Conservation (phyloP, 192 early-diverging fungal species). For the Coemansia biformis region DNA sequence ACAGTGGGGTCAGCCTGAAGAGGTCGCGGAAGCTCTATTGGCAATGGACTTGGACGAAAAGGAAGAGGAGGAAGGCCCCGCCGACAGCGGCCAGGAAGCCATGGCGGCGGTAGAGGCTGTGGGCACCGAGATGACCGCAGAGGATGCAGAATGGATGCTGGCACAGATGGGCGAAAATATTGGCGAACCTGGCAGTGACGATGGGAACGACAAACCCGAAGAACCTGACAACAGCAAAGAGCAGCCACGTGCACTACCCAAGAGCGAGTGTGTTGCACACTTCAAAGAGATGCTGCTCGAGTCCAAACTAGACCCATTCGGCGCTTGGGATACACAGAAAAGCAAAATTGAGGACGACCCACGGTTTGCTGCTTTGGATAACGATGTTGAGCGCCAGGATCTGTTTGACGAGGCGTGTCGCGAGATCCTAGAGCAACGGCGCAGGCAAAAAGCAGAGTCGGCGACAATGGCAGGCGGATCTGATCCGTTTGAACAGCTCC, state of each 20-base stretch:
- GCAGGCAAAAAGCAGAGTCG: constrained; percentile 2
- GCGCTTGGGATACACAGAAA: constrained; percentile 30
- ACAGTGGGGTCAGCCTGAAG: constrained; percentile 20
- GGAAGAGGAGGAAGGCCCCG: too few relatives aligned
- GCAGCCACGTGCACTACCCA: not conserved
- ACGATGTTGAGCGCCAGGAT: constrained; percentile 18
- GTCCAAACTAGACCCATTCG: constrained; percentile 20
- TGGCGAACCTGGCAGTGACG: constrained; percentile 1
- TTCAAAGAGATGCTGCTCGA: constrained; percentile 38
- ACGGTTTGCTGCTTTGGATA: constrained; percentile 6
- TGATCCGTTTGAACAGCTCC: constrained; percentile 33
- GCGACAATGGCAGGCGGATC: too few relatives aligned
- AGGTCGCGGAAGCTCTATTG: constrained; percentile 1
- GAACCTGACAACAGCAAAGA: not conserved
- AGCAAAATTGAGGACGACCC: constrained; percentile 6
- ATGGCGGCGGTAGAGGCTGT: not conserved
- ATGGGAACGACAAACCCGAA: not conserved
- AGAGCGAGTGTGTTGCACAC: constrained; percentile 5
- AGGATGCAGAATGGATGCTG: constrained; percentile 51
- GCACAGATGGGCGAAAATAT: constrained; percentile 24
- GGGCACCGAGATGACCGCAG: constrained; percentile 33
- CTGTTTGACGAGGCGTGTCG: constrained; percentile 26
- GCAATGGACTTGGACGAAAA: too few relatives aligned
- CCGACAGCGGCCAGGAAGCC: not conserved
- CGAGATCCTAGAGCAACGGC: constrained; percentile 10